Base-by-base conservation (phyloP, 352 stramenopile genomes). In the Globisporangium carolinianum region DNA sequence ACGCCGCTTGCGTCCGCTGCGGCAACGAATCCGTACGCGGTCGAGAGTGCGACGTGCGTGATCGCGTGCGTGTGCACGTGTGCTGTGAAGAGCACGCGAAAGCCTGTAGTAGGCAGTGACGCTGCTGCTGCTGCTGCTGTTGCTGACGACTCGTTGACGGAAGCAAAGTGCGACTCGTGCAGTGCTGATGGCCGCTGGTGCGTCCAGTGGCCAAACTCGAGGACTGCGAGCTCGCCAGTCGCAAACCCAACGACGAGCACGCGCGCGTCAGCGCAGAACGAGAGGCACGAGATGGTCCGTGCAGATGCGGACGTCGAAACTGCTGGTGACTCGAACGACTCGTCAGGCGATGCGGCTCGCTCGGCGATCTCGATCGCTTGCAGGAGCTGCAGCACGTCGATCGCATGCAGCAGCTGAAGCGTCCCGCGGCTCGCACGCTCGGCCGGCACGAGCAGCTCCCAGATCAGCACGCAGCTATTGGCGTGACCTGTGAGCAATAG, bases 21-120 rank as follows among this genome's bases (percentile, higher is more conserved):
- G 15, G 71, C 73, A 24, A 83, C 64, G 51, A 81, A 86, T 5
- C 66, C 66, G 43, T 85, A 82, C 0, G 67, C 61, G 8, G 74
- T 75, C 0, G 73, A 83, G 17, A 88, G 48, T n/a, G 55, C 68
- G 6, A 90, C 60, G 45, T 67, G 72, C 35, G 53, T 67, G 51
- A 93, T 86, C 7, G 71, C 68, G 18, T 76, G 73, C 42, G 69
- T 79, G 66, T 89, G 79, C 8, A 86, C 70, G 53, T 88, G 78
- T 9, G 82, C 55, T 7, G 63, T 74, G 57, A 88, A 86, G 4
- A 82, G 52, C 5, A 69, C 65, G 37, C 67, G 63, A 46, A 83
- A 89, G 1, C 76, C 72, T 37, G 58, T 64, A 11, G 46, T 17
- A 14, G 71, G 24, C 24, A 32, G 24, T 32, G 24, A 32, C 24